phyloP scores from a whole-genome alignment of 805 yeast genomes.

The Teunomyces panamensis region DNA sequence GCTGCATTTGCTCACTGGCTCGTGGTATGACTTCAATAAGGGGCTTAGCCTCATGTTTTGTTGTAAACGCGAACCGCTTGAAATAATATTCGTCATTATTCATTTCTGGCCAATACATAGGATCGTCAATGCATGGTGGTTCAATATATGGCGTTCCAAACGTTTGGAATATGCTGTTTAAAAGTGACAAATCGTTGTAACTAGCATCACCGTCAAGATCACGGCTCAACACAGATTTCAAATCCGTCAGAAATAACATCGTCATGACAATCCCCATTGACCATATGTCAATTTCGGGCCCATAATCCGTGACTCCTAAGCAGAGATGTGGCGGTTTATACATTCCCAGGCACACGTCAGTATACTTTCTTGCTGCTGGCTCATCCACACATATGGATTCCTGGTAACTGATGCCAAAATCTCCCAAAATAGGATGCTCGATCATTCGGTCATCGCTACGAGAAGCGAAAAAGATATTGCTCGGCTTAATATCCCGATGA shows the following conservation, averaged over 20 bases:
- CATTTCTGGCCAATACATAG: slow-evolving; percentile 37
- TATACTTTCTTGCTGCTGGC: slow-evolving; percentile 37
- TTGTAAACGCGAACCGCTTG: slow-evolving; percentile 21
- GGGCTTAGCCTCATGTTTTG: slow-evolving; percentile 12
- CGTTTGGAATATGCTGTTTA: slow-evolving; percentile 49
- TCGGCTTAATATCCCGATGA: slow-evolving; percentile 42
- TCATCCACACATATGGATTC: slow-evolving; percentile 28
- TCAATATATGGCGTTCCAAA: slow-evolving; percentile 59
- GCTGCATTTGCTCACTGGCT: neutral
- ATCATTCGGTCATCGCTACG: slow-evolving; percentile 6
- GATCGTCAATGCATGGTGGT: slow-evolving; percentile 3
- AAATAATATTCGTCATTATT: slow-evolving; percentile 27
- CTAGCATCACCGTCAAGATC: slow-evolving; percentile 39
- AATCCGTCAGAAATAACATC: slow-evolving; percentile 39
- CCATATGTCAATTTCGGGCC: slow-evolving; percentile 67
- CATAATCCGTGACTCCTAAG: slow-evolving; percentile 56
- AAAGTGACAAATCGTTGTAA: slow-evolving; percentile 55
- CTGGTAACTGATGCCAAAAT: slow-evolving; percentile 58
- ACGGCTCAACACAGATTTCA: slow-evolving; percentile 28
- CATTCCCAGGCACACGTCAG: slow-evolving; percentile 64
- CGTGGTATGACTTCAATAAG: slow-evolving; percentile 33
- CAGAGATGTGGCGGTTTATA: slow-evolving; percentile 76
- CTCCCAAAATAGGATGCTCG: slow-evolving; percentile 44
- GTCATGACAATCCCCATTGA: slow-evolving; percentile 61
- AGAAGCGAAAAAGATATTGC: slow-evolving; percentile 30